A percentile compares a stretch with the other conserved stretches of the same genome.
These are phyloP conservation scores for Sphagnum magellanicum DNA, from an alignment of 228 moss, liverwort and hornwort species.

Conservation along the genomic window DNA sequence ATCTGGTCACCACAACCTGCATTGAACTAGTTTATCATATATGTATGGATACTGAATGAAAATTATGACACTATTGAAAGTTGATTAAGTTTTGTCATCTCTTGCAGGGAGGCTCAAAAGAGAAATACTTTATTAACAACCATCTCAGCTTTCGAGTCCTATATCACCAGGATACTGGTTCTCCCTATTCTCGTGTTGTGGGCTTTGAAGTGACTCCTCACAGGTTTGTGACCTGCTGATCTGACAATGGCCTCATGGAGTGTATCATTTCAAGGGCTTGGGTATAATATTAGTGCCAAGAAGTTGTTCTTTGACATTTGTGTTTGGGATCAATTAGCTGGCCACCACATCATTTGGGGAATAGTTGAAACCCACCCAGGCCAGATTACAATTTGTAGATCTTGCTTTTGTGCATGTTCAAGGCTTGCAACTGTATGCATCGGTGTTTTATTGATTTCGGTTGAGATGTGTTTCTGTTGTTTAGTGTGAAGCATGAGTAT, in stretches of 20 bases:
- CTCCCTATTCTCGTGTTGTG: constrained; percentile 67
- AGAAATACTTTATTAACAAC: constrained; percentile 73
- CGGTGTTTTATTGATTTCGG: background rate
- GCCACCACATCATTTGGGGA: too few relatives aligned
- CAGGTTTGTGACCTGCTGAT: constrained; percentile 27
- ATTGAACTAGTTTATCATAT: too few relatives aligned
- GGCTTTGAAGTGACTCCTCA: constrained; percentile 79
- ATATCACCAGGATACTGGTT: constrained; percentile 63
- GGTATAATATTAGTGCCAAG: background rate
- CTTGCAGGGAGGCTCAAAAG: constrained; percentile 35
- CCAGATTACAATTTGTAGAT: background rate
- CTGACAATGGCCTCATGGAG: background rate
- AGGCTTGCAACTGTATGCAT: background rate
- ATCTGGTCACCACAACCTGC: background rate
- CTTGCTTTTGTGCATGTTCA: background rate
- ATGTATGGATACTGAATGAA: too few relatives aligned
- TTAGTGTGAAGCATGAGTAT: constrained; percentile 72
- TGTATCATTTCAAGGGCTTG: background rate
- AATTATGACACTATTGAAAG: too few relatives aligned
- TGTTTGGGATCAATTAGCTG: too few relatives aligned
- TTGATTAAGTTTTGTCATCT: background rate
- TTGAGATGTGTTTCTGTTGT: constrained; percentile 6
- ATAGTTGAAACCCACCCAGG: too few relatives aligned
- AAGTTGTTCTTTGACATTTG: too few relatives aligned
- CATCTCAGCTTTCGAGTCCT: constrained; percentile 70